phyloP scores from a whole-genome alignment of 306 rosid genomes.

The Prunus persica region DNA sequence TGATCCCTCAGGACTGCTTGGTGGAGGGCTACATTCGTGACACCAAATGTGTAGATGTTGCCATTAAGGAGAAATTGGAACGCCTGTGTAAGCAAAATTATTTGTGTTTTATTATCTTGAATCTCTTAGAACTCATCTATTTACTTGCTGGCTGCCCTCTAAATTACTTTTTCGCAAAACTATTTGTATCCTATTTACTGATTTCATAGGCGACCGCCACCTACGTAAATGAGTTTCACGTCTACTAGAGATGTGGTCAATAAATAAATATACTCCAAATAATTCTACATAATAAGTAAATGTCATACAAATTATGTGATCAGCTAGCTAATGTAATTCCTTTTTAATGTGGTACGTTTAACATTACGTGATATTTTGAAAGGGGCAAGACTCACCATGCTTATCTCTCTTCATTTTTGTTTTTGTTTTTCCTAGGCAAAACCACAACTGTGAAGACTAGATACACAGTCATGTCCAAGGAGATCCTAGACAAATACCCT shows the following conservation, averaged over 20 bases:
- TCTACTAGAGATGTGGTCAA: neutral
- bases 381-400: neutral
- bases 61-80: slow-evolving; percentile 78
- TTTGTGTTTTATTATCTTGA: neutral
- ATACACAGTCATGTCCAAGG: slow-evolving; percentile 98
- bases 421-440: slow-evolving; percentile 48
- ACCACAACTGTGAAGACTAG: slow-evolving; percentile 96
- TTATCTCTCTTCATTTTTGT: neutral
- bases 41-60: slow-evolving; percentile 67
- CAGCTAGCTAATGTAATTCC: too few species aligned
- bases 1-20: slow-evolving; percentile 91
- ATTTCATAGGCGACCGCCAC: neutral
- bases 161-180: neutral
- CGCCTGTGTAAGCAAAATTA: slow-evolving; percentile 72
- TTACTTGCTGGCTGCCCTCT: neutral
- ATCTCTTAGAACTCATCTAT: neutral
- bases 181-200: neutral
- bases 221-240: neutral
- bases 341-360: too few species aligned
- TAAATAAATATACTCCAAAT: neutral
- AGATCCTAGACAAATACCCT: slow-evolving; percentile 81
- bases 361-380: too few species aligned
- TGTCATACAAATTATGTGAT: neutral
- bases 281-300: neutral
- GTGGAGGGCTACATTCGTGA: slow-evolving; percentile 91